These are phyloP conservation scores for Linum trigynum DNA, from an alignment of 345 rosid species.

Conservation along the genomic window DNA sequence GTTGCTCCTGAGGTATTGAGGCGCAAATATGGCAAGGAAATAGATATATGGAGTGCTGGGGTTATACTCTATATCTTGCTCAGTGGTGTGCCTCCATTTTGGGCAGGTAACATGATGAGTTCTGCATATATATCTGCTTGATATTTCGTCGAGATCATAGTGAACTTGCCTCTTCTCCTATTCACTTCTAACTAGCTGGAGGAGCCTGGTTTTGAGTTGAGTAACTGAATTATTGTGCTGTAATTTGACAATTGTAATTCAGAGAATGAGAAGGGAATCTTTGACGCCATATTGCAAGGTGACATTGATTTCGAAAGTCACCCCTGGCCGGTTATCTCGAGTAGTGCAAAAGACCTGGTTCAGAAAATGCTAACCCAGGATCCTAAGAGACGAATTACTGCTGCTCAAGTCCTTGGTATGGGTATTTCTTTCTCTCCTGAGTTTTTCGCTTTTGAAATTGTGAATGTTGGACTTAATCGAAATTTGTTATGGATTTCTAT, in stretches of 20 bases:
- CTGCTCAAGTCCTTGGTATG: conserved; percentile 27
- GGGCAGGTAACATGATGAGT: conserved; percentile 17
- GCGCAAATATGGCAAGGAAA: conserved; percentile 26
- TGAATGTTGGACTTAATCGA: background rate
- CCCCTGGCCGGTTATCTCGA: conserved; percentile 29
- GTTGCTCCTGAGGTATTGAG: conserved; percentile 24
- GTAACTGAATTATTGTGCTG: background rate
- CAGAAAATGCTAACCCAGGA: conserved; percentile 24
- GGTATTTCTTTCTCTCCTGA: background rate
- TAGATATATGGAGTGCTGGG: conserved; percentile 27
- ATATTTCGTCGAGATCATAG: background rate
- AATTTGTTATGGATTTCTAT: background rate
- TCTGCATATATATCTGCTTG: background rate
- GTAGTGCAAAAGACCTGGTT: conserved; percentile 27
- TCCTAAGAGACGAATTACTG: conserved; percentile 22
- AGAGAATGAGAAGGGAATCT: conserved; percentile 28
- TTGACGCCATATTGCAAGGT: conserved; percentile 24
- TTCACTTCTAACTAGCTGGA: no score
- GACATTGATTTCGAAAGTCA: conserved; percentile 23
- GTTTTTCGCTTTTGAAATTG: background rate
- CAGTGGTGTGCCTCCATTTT: conserved; percentile 27
- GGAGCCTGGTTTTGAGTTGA: background rate
- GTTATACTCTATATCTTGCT: conserved; percentile 24
- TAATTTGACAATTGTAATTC: background rate
- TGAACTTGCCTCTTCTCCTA: no score